Conservation (phyloP, 495 filamentous ascomycete species). For the Coniosporium apollinis region DNA sequence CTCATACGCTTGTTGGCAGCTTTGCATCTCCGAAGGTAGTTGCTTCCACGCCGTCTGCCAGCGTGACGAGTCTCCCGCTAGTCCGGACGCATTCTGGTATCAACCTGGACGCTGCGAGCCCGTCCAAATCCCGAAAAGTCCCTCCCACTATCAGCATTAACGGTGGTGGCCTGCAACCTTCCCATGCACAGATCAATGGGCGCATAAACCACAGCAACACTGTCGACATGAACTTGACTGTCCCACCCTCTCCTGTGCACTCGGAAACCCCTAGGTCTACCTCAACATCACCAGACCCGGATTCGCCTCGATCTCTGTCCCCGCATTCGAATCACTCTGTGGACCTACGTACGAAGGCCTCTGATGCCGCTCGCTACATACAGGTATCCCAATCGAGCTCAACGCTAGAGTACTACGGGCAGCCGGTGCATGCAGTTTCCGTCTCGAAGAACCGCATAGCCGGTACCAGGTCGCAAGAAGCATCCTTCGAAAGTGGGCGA, state of each 20-base stretch:
- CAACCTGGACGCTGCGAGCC: background rate
- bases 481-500: no score
- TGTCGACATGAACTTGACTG: slow-evolving; percentile 13
- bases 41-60: no score
- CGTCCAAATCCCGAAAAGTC: background rate
- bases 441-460: no score
- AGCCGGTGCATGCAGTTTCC: no score
- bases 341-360: background rate
- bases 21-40: no score
- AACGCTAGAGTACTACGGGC: background rate
- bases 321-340: slow-evolving; percentile 1
- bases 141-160: background rate
- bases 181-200: no score
- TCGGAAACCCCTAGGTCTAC: slow-evolving; percentile 3
- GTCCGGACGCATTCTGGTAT: slow-evolving; percentile 2
- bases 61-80: slow-evolving; percentile 11
- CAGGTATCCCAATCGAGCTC: background rate
- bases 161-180: slow-evolving; percentile 9
- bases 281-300: slow-evolving; percentile 3
- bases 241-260: slow-evolving; percentile 12
- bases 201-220: slow-evolving; percentile 11
- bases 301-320: slow-evolving; percentile 5
- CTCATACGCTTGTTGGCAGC: slow-evolving; percentile 8
- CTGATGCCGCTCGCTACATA: background rate
- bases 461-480: no score